These are phyloP conservation scores for Tylopilus subfusipes DNA, from an alignment of 768 basidiomycete genomes.

Conservation along the genomic window DNA sequence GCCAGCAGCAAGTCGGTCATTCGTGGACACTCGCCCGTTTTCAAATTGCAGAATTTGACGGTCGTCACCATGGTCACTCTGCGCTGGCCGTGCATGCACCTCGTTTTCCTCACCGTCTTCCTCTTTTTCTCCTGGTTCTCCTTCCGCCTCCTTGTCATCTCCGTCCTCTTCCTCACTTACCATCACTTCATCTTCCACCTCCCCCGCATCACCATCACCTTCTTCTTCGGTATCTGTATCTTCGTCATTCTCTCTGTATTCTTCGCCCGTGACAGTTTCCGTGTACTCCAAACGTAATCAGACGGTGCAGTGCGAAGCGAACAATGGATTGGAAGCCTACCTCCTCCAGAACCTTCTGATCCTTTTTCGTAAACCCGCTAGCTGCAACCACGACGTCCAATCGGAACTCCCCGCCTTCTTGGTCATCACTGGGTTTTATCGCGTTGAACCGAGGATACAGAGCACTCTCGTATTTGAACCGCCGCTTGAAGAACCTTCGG, in stretches of 20 bases:
- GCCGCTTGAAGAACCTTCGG: conserved; percentile 82
- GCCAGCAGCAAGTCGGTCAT: not conserved
- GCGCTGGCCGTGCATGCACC: conserved; percentile 11
- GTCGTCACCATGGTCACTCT: conserved; percentile 12
- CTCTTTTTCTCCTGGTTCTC: conserved; percentile 37
- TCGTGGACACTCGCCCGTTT: conserved; percentile 7
- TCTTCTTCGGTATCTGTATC: conserved; percentile 34
- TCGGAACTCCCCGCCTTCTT: conserved; percentile 54
- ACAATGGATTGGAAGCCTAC: conserved; percentile 43
- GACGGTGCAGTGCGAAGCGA: conserved; percentile 16
- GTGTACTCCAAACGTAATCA: conserved; percentile 53
- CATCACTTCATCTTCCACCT: conserved; percentile 34
- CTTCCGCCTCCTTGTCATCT: conserved; percentile 36
- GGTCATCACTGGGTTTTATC: conserved; percentile 28
- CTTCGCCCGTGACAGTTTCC: conserved; percentile 47
- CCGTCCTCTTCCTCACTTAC: conserved; percentile 30
- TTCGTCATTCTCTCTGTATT: conserved; percentile 28
- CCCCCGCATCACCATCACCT: conserved; percentile 38
- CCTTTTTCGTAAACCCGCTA: conserved; percentile 85
- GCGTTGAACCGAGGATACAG: conserved; percentile 82
- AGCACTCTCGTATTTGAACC: conserved; percentile 90
- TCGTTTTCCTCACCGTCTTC: conserved; percentile 29
- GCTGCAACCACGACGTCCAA: conserved; percentile 92
- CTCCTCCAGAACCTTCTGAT: conserved; percentile 80
- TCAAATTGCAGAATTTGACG: conserved; percentile 9